Base-by-base conservation (phyloP, 2,329 filamentous ascomycete genomes). In the Exophiala dermatitidis region DNA sequence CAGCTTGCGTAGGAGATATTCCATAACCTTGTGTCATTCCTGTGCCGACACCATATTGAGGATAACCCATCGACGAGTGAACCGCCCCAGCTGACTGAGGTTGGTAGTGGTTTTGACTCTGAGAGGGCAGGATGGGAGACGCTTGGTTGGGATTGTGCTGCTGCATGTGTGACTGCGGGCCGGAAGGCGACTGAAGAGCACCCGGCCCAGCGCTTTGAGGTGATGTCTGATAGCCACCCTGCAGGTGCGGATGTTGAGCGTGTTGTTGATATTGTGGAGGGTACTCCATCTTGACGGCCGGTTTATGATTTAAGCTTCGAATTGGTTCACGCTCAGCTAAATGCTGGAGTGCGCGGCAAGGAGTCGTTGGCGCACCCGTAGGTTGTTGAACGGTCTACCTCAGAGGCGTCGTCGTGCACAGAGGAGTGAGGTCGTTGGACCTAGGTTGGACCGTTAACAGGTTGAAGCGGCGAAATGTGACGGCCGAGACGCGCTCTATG, bases 1-100 rank as follows among this genome's bases (percentile, higher is more conserved):
- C 90, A 9, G 90, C 90, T 70, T 95, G 88, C 44, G 90, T 88
- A 19, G 85, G 81, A 33, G 85, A 85, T 71, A 91, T 88, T 53
- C 80, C 84, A 73, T 95, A 95, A 26, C 73, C 73, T 55, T 77
- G 74, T 50, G 87, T 84, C 82, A 95, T 89, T 65, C 78, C 78
- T 63, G 83, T 78, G 57, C 85, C 77, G 53, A 90, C 86, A 54
- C 82, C 84, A 67, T 90, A 91, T 68, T 86, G 81, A 65, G 87
- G 82, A 71, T 95, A 96, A 73, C 84, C 88, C 78, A 84, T 88
- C 72, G 86, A 84, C 61, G 80, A 80, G 65, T 81, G 79, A 58
- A 81, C 76, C 37, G 72, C 68, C 48, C 82, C 80, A 46, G 75
- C 74, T 62, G 83, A 78, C 65, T 80, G 81, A 58, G 82, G 81